Evolutionary conservation across 371 early-diverging fungal species (phyloP).

Genomic region (Lichtheimia hyalospora): DNA sequence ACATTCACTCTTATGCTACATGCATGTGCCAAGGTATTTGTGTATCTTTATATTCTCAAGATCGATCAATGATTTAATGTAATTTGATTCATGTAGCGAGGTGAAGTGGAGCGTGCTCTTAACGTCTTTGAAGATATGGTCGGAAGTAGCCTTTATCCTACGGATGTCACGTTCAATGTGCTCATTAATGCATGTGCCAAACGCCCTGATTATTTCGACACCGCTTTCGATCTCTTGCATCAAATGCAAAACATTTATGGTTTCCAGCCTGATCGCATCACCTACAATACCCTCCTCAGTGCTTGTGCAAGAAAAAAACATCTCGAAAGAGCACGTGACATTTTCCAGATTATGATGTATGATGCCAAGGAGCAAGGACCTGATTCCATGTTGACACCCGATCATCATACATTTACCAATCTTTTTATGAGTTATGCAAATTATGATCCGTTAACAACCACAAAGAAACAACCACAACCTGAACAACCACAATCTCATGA

Average conservation of each 20-base stretch:
- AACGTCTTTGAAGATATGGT: slow-evolving; percentile 85
- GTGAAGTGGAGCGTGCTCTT: slow-evolving; percentile 80
- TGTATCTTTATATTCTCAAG: neutral
- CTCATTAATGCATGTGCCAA: slow-evolving; percentile 85
- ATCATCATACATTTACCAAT: slow-evolving; percentile 61
- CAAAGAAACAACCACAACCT: slow-evolving; percentile 11
- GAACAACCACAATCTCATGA: slow-evolving; percentile 7
- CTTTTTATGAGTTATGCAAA: slow-evolving; percentile 69
- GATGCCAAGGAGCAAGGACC: slow-evolving; percentile 20
- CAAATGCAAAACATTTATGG: slow-evolving; percentile 82
- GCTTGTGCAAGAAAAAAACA: slow-evolving; percentile 74
- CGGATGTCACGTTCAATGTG: slow-evolving; percentile 83
- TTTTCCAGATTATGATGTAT: slow-evolving; percentile 61
- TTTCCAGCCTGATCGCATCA: slow-evolving; percentile 73
- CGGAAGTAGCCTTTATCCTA: slow-evolving; percentile 62
- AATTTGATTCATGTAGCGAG: slow-evolving; percentile 24
- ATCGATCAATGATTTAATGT: neutral
- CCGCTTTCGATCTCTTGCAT: slow-evolving; percentile 76
- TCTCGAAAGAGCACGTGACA: slow-evolving; percentile 58
- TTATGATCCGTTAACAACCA: slow-evolving; percentile 24
- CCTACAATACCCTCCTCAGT: slow-evolving; percentile 79
- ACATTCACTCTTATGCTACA: slow-evolving; percentile 88
- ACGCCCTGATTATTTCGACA: slow-evolving; percentile 78
- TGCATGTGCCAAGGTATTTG: slow-evolving; percentile 76
- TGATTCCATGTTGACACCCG: slow-evolving; percentile 41